A percentile compares a stretch with the other conserved stretches of the same genome.
Evolutionary conservation across 768 basidiomycete species (phyloP).

Genomic region (Suillus ampliporus): DNA sequence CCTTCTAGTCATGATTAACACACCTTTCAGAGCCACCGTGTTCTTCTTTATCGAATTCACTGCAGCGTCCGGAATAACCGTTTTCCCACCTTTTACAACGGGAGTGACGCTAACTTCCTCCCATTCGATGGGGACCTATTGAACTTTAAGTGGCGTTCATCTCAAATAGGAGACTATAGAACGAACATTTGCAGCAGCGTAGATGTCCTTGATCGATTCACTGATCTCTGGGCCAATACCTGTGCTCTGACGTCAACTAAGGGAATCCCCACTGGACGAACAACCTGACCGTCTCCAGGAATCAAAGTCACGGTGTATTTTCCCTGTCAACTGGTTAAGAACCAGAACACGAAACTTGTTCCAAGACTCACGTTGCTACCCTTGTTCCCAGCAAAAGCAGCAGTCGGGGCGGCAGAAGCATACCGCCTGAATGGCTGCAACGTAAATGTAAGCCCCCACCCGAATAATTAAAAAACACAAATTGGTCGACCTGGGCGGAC

Average conservation of each 20-base stretch:
- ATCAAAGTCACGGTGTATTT: conserved; percentile 97
- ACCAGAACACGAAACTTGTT: neutral
- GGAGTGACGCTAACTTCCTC: conserved; percentile 98
- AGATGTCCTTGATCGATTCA: conserved; percentile 94
- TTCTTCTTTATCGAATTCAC: conserved; percentile 94
- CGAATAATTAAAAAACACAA: neutral
- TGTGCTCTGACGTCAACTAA: conserved; percentile 38
- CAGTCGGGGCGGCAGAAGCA: conserved; percentile 78
- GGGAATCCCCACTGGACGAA: conserved; percentile 26
- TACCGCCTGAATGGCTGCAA: conserved; percentile 62
- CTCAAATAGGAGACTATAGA: conserved; percentile 5
- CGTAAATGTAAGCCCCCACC: conserved; percentile 19
- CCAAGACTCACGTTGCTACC: conserved; percentile 73
- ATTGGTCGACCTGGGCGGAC: conserved; percentile 51
- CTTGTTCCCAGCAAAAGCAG: conserved; percentile 91
- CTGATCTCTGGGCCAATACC: conserved; percentile 99
- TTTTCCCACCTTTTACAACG: conserved; percentile 92
- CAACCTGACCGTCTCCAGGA: conserved; percentile 85
- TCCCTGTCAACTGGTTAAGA: conserved; percentile 57
- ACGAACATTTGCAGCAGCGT: conserved; percentile 80
- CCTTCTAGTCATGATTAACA: conserved; percentile 21
- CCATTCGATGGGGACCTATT: conserved; percentile 96
- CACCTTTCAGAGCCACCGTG: conserved; percentile 97
- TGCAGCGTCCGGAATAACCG: conserved; percentile 92
- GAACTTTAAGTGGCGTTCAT: conserved; percentile 18